These are phyloP conservation scores for Talaromyces amestolkiae DNA, from an alignment of 2,329 filamentous ascomycete species.

Conservation along the genomic window DNA sequence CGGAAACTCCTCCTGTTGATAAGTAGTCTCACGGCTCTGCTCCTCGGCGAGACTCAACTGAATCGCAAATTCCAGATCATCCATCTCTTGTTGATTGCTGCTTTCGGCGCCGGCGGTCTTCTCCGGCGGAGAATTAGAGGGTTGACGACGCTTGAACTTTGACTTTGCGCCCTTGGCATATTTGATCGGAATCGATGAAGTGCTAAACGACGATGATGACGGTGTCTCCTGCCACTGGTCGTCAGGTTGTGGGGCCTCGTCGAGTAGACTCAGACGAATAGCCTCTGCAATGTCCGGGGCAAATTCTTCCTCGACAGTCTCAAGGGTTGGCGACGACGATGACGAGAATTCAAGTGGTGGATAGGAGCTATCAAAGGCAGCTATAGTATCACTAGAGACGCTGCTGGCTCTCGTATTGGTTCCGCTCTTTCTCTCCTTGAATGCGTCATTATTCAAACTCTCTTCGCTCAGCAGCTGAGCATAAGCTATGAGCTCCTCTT, in stretches of 20 bases:
- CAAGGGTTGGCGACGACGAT: slow-evolving; percentile 36
- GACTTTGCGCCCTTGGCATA: slow-evolving; percentile 32
- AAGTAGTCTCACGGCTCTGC: slow-evolving; percentile 42
- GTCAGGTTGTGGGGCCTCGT: slow-evolving; percentile 28
- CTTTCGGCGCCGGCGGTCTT: slow-evolving; percentile 28
- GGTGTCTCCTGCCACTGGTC: slow-evolving; percentile 15
- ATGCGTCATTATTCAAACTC: slow-evolving; percentile 50
- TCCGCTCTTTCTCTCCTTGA: slow-evolving; percentile 45
- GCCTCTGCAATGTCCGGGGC: slow-evolving; percentile 63
- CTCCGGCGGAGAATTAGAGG: slow-evolving; percentile 19
- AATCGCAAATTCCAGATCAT: slow-evolving; percentile 61
- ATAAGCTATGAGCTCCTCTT: slow-evolving; percentile 63
- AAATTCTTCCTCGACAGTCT: slow-evolving; percentile 48
- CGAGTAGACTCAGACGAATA: slow-evolving; percentile 54
- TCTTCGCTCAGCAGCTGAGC: slow-evolving; percentile 63
- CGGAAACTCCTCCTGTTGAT: slow-evolving; percentile 35
- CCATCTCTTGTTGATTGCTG: slow-evolving; percentile 48
- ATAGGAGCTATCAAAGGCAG: slow-evolving; percentile 32
- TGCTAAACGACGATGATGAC: slow-evolving; percentile 1
- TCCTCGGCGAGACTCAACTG: slow-evolving; percentile 62
- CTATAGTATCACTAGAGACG: slow-evolving; percentile 37
- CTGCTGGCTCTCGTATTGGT: slow-evolving; percentile 42
- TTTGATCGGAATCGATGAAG: slow-evolving; percentile 35
- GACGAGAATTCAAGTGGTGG: slow-evolving; percentile 33
- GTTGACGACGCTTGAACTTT: slow-evolving; percentile 21